Conservation (phyloP, 2,329 filamentous ascomycete species). For the Aureobasidium leucospermi region DNA sequence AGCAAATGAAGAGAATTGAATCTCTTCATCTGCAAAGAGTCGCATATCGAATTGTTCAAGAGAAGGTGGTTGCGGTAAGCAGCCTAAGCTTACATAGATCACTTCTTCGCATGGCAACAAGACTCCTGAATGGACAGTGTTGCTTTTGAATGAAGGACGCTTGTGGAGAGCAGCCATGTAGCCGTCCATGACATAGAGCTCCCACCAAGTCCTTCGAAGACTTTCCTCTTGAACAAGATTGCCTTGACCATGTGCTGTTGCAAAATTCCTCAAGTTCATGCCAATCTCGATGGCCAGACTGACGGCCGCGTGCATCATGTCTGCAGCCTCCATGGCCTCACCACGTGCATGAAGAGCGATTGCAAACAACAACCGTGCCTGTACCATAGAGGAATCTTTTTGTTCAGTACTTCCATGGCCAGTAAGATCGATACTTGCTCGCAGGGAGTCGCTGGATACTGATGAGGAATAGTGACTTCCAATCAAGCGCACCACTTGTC, state of each 20-base stretch:
- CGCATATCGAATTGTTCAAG: constrained; percentile 70
- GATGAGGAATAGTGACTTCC: constrained; percentile 47
- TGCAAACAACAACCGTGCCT: constrained; percentile 69
- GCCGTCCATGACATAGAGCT: constrained; percentile 70
- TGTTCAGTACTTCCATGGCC: constrained; percentile 27
- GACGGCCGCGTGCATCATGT: constrained; percentile 61
- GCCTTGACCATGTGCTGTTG: constrained; percentile 54
- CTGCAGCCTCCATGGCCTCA: constrained; percentile 60
- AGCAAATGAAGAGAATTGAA: constrained; percentile 72
- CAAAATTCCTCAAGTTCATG: constrained; percentile 63
- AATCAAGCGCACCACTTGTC: constrained; percentile 50
- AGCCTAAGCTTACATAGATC: constrained; percentile 48
- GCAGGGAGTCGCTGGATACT: constrained; percentile 38
- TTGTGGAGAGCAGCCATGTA: constrained; percentile 76
- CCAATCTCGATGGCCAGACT: constrained; percentile 67
- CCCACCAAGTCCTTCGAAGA: constrained; percentile 89
- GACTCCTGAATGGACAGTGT: constrained; percentile 60
- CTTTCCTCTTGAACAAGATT: constrained; percentile 70
- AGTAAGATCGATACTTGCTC: constrained; percentile 38
- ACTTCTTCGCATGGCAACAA: constrained; percentile 74
- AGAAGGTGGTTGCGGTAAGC: constrained; percentile 51
- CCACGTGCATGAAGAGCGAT: constrained; percentile 72
- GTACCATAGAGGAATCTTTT: constrained; percentile 52
- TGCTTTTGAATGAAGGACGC: constrained; percentile 62
- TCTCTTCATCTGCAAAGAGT: constrained; percentile 64